phyloP scores from a whole-genome alignment of 768 basidiomycete species.

The Chalciporus chontae region DNA sequence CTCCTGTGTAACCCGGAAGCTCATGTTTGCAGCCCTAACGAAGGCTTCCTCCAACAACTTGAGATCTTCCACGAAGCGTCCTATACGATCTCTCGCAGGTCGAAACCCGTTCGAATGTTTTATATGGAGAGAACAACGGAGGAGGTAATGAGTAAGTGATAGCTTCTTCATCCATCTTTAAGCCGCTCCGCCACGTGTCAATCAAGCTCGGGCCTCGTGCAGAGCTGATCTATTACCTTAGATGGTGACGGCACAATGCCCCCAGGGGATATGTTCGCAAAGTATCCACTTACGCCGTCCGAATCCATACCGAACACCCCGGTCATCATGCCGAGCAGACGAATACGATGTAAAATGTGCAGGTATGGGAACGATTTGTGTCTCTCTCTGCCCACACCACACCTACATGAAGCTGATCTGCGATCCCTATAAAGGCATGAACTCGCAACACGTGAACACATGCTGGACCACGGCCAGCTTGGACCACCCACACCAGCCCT shows the following conservation, averaged over 20 bases:
- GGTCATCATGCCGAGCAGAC: conserved; percentile 46
- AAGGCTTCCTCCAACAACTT: conserved; percentile 77
- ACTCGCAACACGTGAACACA: conserved; percentile 86
- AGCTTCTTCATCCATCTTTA: background rate
- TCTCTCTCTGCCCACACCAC: background rate
- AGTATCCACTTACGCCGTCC: conserved; percentile 61
- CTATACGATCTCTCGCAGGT: conserved; percentile 60
- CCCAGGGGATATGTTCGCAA: conserved; percentile 72
- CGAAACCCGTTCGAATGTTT: conserved; percentile 74
- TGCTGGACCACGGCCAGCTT: conserved; percentile 85
- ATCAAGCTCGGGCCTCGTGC: background rate
- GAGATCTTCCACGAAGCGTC: conserved; percentile 73
- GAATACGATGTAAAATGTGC: conserved; percentile 92
- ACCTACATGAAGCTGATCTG: background rate
- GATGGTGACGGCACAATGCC: conserved; percentile 72
- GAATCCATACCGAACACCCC: conserved; percentile 63
- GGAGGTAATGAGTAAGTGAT: conserved; percentile 71
- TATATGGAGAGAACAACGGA: conserved; percentile 75
- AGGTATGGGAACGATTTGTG: conserved; percentile 41
- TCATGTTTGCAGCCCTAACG: conserved; percentile 64
- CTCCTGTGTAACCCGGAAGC: background rate
- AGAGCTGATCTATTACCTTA: conserved; percentile 28
- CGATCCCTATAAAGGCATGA: conserved; percentile 52
- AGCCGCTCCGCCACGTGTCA: background rate
- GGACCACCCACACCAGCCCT: conserved; percentile 61